Base-by-base conservation (phyloP, 2,329 filamentous ascomycete genomes). In the Penicillium sp. region DNA sequence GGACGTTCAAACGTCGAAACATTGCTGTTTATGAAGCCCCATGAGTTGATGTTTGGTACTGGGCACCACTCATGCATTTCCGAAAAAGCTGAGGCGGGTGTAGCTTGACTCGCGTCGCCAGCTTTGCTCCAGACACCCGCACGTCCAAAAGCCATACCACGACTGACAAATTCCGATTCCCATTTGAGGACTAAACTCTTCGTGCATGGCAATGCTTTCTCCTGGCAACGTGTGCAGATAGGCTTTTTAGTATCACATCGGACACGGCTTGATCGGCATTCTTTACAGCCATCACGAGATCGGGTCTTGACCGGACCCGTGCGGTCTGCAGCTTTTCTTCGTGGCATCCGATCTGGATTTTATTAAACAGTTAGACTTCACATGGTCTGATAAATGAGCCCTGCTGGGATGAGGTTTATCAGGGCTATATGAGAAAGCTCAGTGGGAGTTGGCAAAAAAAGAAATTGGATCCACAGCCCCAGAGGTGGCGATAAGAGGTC, bases 61-160 rank as follows among this genome's bases (percentile, higher is more conserved):
- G 57, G 16, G 35, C 65, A 67, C 66, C 70, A 71, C 46, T 67
- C 55, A 19, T 62, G 62, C 32, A 39, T 42, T 39, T 66, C 62
- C 1, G 52, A 39, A n/a, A 57, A 30, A 44, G 64, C 30, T 41
- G 60, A 54, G 47, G 59, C 47, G 56, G 60, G 61, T 30, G 55
- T 53, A 36, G 59, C 30, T 54, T 54, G 35, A 58, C 57, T 11
- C 46, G 66, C 59, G 56, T 56, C 27, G 58, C 57, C 59, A 38
- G 56, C 49, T 56, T 73, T 73, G 51, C 62, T 73, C 75, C 75
- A 76, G 34, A 76, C 68, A 34, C 75, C 75, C 23, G 72, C 64
- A 47, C 75, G 66, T 4, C 75, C 75, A 62, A 77, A 77, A 5
- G 75, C 74, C 47, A 74, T 59, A 10, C 75, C 75, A 8, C 71